Percentiles rank a stretch among this genome's conserved stretches.
Conservation (phyloP, 345 rosid genomes). For the Isatis tinctoria region DNA sequence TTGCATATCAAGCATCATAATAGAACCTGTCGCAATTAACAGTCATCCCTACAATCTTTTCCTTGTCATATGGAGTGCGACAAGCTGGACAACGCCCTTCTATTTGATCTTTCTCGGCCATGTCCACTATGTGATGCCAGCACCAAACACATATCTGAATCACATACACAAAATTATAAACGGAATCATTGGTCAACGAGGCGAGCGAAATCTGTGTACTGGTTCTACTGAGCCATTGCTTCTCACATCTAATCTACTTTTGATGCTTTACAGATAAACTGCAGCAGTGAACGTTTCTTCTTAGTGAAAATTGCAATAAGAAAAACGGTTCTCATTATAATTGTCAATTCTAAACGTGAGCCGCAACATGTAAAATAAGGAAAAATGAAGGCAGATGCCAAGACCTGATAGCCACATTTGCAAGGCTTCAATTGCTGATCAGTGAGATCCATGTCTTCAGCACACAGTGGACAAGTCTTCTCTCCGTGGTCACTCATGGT, state of each 20-base stretch:
- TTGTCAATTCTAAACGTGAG: not conserved
- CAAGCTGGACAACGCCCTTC: conserved; percentile 96
- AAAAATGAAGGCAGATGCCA: not conserved
- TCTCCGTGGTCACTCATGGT: conserved; percentile 82
- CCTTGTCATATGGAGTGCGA: conserved; percentile 80
- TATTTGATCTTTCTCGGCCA: conserved; percentile 84
- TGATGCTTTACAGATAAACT: not conserved
- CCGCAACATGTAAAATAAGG: not conserved
- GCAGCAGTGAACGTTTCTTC: not conserved
- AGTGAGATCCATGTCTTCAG: conserved; percentile 86
- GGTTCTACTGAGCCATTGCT: not conserved
- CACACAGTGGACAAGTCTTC: conserved; percentile 70
- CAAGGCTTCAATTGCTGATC: conserved; percentile 91
- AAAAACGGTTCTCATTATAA: not conserved
- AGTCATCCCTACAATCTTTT: conserved; percentile 81
- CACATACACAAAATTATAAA: not conserved
- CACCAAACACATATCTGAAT: conserved; percentile 93
- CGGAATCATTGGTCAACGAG: not conserved
- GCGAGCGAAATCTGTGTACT: not conserved
- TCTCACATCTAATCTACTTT: not conserved
- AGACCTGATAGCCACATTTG: conserved; percentile 84
- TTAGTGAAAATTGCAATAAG: not conserved
- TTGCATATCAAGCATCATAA: not conserved
- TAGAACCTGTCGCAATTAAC: conserved; percentile 66
- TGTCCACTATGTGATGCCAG: conserved; percentile 90